phyloP scores from a whole-genome alignment of 441 rosid genomes.

The Omphalea diandra region DNA sequence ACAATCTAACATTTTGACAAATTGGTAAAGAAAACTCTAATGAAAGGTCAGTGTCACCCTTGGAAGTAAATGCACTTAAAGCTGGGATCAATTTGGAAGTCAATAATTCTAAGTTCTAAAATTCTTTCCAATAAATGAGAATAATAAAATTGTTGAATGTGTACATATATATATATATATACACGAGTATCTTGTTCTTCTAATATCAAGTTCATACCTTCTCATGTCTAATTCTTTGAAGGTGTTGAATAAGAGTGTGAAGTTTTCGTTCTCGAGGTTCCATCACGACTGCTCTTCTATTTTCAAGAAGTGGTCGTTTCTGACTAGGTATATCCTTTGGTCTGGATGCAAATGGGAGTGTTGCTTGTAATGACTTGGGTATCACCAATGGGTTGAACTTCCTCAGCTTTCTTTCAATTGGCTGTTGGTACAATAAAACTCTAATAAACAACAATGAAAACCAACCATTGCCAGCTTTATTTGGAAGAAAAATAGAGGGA shows the following conservation, averaged over 20 bases:
- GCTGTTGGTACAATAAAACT: conserved; percentile 39
- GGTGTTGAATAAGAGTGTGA: conserved; percentile 56
- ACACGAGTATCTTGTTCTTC: not conserved
- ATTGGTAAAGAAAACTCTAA: not conserved
- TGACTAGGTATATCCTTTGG: conserved; percentile 58
- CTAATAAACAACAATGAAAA: not conserved
- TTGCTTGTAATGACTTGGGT: conserved; percentile 63
- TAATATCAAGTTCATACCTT: conserved; percentile 45
- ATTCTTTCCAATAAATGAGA: not conserved
- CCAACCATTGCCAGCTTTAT: not conserved
- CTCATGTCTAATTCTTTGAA: conserved; percentile 44
- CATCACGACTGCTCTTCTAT: conserved; percentile 74
- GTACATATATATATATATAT: too few species aligned
- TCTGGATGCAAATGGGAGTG: conserved; percentile 74
- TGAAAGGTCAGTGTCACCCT: not conserved
- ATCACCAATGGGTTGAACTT: conserved; percentile 78
- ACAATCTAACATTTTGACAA: not conserved
- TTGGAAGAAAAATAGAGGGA: not conserved
- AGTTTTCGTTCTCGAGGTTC: conserved; percentile 62
- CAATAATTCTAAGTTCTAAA: not conserved
- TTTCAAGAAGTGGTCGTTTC: conserved; percentile 52
- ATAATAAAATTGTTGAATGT: too few species aligned
- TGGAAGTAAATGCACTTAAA: not conserved
- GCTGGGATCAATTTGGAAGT: not conserved
- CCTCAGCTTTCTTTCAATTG: conserved; percentile 65